Evolutionary conservation across 495 filamentous ascomycete genomes (phyloP).

Genomic region (Aspergillus cavernicola): DNA sequence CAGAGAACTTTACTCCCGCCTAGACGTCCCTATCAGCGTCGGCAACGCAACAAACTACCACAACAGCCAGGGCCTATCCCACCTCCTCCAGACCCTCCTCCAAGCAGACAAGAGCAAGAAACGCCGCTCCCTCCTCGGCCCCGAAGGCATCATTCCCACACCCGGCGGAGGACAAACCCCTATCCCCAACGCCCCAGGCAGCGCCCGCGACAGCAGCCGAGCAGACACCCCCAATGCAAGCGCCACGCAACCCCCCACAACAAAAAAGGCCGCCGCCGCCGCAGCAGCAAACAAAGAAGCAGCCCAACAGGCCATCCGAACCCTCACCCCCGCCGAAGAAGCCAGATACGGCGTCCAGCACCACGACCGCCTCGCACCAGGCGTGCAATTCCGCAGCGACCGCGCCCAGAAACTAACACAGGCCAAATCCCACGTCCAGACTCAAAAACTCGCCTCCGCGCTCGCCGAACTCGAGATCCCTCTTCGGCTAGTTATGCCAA

Average conservation of each 20-base stretch:
- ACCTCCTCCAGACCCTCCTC: slow-evolving; percentile 73
- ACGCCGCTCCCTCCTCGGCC: slow-evolving; percentile 59
- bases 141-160: slow-evolving; percentile 47
- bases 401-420: slow-evolving; percentile 75
- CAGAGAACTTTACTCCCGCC: slow-evolving; percentile 80
- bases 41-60: slow-evolving; percentile 67
- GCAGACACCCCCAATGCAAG: slow-evolving; percentile 38
- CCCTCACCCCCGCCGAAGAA: slow-evolving; percentile 72
- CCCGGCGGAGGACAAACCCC: slow-evolving; percentile 49
- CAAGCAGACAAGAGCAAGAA: slow-evolving; percentile 86
- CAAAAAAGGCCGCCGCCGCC: slow-evolving; percentile 51
- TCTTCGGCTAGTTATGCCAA: slow-evolving; percentile 78
- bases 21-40: slow-evolving; percentile 72
- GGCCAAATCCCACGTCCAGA: slow-evolving; percentile 79
- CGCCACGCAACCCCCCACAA: slow-evolving; percentile 29
- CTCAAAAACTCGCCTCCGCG: slow-evolving; percentile 71
- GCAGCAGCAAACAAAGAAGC: slow-evolving; percentile 31
- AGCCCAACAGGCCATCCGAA: slow-evolving; percentile 53
- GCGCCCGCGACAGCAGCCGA: slow-evolving; percentile 32
- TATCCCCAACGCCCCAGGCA: slow-evolving; percentile 37
- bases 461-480: slow-evolving; percentile 79
- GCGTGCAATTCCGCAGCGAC: slow-evolving; percentile 79
- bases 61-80: slow-evolving; percentile 70
- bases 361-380: slow-evolving; percentile 75
- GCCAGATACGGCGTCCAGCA: slow-evolving; percentile 75